Evolutionary conservation across 331 rosid genomes (phyloP), one percentile per base, ranked within the genome.

Genomic region (Malus hybrid): DNA sequence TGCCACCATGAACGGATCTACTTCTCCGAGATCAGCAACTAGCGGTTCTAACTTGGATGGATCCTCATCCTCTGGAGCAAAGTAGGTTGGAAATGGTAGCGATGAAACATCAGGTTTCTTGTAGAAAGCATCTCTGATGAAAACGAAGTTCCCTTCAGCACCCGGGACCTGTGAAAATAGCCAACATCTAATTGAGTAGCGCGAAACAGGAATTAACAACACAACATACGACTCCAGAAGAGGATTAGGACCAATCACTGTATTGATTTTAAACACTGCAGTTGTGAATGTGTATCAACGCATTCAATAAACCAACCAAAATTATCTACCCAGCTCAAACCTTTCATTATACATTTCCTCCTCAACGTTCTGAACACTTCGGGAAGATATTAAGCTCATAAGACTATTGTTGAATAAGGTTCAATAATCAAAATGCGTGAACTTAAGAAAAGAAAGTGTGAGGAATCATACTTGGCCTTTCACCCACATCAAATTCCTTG

Each of bases 41-140:
- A 89, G 61, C 15, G 97, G 93, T 78, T 87, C 72, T 84, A 95
- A 78, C 65, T 66, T 75, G 65, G 81, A 69, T 9, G 74, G n/a
- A 71, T 90, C 90, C 84, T 90, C 97, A 3, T 85, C 91, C 57
- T 92, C 96, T 1, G 88, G 68, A 19, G 84, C 85, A 54, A 90
- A 88, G 89, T 84, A 82, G 24, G 99, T 95, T 15, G 99, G 99
- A 82, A 95, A 95, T 16, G 97, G 99, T 77, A 95, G 93, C n/a
- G 68, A 61, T 9, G 97, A 83, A 63, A 76, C 63, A 33, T 92
- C 74, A 3, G 97, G 97, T 86, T 89, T 92, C 84, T 83, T 87
- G 76, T 78, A 90, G 73, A 90, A 80, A 2, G 97, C 88, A n/a
- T 95, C 99, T 81, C 86, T 95, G 64, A 95, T 86, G 75, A 87